Base-by-base conservation (phyloP, 345 rosid genomes). In the Erysimum cheiranthoides region DNA sequence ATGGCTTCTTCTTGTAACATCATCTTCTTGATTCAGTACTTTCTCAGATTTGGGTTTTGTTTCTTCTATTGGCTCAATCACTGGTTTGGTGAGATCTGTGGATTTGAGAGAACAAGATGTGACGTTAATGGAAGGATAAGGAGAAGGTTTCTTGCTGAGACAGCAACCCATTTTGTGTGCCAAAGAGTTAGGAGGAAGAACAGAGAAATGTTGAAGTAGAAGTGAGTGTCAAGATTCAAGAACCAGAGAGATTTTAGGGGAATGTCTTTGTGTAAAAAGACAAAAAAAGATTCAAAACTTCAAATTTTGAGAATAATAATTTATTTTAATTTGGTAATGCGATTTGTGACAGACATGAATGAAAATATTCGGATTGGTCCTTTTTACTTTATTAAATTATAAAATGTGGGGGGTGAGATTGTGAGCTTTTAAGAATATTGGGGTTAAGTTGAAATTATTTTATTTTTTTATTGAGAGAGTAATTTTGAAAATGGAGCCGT, bases 81-180 rank as follows among this genome's bases (percentile, higher is more conserved):
- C 77, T 45, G 77, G 38, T 66, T 54, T 68, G 46, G 0, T 36
- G 2, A 61, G 71, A 63, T 54, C 74, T 39, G 58, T 49, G 5
- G 68, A 10, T 62, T 45, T 61, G 25, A 58, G 42, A 32, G 72
- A 1, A 13, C 36, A 9, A 9, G 84, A 61, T 0, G 14, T 61
- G 12, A 34, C 70, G 54, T 42, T 42, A 5, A 61, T 16, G 52
- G 31, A 53, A 38, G 75, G 40, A 6, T 87, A 66, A 51, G 61
- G 34, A 9, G 70, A 75, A 16, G 82, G 76, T 81, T 84, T 85
- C 79, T 82, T 86, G 71, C 91, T 90, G 4, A 85, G 78, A 81
- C 93, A 88, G 70, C 79, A 74, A 50, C 96, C 96, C 93, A 86
- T 72, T 86, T 38, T 9, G 56, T 13, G 12, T 13, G n/a, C 10